phyloP scores from a whole-genome alignment of 192 early-diverging fungal genomes.

The Gamsiella multidivaricata region DNA sequence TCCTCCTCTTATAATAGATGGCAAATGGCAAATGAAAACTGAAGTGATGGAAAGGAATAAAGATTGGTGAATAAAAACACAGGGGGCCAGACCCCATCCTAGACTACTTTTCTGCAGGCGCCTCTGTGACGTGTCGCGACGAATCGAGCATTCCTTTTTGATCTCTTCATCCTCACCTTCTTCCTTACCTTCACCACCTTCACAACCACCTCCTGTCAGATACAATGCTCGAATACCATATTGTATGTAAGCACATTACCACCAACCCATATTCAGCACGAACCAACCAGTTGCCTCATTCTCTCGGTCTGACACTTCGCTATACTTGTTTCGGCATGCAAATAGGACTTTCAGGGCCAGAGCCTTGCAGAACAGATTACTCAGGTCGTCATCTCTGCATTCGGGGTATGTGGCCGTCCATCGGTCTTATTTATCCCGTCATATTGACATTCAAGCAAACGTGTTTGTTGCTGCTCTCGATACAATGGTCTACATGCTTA shows the following conservation, averaged over 20 bases:
- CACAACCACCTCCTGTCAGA: not conserved
- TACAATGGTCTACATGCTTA: not conserved
- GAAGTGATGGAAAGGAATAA: not conserved
- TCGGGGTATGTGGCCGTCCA: slow-evolving; percentile 19
- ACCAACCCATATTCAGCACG: not conserved
- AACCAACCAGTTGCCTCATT: not conserved
- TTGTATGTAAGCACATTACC: slow-evolving; percentile 6
- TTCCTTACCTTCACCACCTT: not conserved
- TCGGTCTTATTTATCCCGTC: not conserved
- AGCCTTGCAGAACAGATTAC: slow-evolving; percentile 40
- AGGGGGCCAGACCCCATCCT: too few species aligned
- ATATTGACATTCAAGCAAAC: not conserved
- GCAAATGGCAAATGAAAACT: not conserved
- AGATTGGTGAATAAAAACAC: too few species aligned
- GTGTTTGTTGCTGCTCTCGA: not conserved
- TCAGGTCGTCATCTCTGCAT: slow-evolving; percentile 40
- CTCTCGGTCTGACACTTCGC: not conserved
- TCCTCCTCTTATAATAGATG: too few species aligned
- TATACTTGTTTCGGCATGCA: not conserved
- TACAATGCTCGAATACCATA: slow-evolving; percentile 48
- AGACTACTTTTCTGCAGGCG: not conserved
- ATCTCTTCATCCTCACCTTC: not conserved
- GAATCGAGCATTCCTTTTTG: not conserved
- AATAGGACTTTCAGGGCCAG: slow-evolving; percentile 50
- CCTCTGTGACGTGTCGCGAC: slow-evolving; percentile 6